These are phyloP conservation scores for Nicotiana undulata DNA, from an alignment of 257 asterid genomes.

Conservation along the genomic window DNA sequence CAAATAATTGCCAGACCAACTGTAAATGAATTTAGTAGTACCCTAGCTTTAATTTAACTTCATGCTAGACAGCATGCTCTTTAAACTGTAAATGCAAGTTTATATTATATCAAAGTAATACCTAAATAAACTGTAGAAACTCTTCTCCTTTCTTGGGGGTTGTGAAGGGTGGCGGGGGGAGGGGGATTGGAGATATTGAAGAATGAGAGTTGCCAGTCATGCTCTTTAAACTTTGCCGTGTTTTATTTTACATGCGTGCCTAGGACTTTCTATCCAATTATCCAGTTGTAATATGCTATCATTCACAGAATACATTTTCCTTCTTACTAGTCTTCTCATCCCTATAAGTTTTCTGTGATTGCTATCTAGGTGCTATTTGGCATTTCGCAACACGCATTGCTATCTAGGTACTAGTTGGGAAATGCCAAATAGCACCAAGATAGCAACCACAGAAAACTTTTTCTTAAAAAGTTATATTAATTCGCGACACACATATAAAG, in stretches of 20 bases:
- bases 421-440: too few relatives aligned
- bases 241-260: background rate
- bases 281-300: background rate
- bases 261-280: background rate
- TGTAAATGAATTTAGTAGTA: background rate
- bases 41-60: background rate
- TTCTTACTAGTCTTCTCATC: background rate
- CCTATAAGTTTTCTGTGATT: background rate
- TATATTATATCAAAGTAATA: too few relatives aligned
- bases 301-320: background rate
- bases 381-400: background rate
- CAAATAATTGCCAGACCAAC: background rate
- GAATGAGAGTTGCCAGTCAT: background rate
- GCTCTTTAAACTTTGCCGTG: background rate
- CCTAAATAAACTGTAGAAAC: too few relatives aligned
- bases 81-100: too few relatives aligned
- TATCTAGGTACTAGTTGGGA: too few relatives aligned
- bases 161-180: too few relatives aligned
- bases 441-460: too few relatives aligned
- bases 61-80: background rate
- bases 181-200: too few relatives aligned
- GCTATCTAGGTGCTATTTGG: background rate
- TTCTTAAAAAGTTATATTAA: too few relatives aligned
- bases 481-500: background rate
- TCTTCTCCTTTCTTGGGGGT: too few relatives aligned